Conservation (phyloP, 306 rosid genomes). For the Quercus dentata region DNA sequence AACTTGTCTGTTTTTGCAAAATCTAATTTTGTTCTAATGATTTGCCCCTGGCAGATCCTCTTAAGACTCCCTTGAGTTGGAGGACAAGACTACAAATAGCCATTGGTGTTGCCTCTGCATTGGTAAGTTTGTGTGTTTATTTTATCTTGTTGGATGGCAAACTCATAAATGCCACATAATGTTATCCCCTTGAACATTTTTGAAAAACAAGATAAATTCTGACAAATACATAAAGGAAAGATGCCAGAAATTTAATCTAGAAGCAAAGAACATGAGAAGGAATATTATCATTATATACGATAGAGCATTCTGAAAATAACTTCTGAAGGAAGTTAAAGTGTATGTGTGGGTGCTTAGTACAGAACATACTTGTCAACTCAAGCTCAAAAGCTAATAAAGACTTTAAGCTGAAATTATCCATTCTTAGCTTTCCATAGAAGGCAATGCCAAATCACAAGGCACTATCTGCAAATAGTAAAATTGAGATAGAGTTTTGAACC, state of each 20-base stretch:
- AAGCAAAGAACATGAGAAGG: not conserved
- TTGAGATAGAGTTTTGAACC: not conserved
- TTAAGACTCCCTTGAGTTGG: slow-evolving; percentile 89
- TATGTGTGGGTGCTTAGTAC: not conserved
- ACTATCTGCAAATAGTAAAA: not conserved
- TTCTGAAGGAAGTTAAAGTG: too few relatives aligned
- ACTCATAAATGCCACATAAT: not conserved
- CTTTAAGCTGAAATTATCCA: not conserved
- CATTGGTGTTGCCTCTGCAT: slow-evolving; percentile 73
- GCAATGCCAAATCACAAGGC: not conserved
- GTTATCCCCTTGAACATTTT: not conserved
- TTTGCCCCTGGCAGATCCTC: slow-evolving; percentile 62
- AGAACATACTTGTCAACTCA: not conserved
- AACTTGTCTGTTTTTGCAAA: slow-evolving; percentile 8
- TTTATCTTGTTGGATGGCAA: slow-evolving; percentile 4
- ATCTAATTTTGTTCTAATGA: slow-evolving; percentile 16
- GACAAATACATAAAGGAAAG: not conserved
- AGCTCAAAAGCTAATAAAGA: not conserved
- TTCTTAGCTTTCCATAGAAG: not conserved
- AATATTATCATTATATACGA: not conserved
- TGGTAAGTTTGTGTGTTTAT: slow-evolving; percentile 45
- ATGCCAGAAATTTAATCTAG: not conserved
- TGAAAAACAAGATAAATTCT: not conserved
- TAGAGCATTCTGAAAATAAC: not conserved
- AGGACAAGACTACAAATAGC: slow-evolving; percentile 82